Conservation (phyloP, 371 early-diverging fungal genomes). For the Astathelohania contejeani region DNA sequence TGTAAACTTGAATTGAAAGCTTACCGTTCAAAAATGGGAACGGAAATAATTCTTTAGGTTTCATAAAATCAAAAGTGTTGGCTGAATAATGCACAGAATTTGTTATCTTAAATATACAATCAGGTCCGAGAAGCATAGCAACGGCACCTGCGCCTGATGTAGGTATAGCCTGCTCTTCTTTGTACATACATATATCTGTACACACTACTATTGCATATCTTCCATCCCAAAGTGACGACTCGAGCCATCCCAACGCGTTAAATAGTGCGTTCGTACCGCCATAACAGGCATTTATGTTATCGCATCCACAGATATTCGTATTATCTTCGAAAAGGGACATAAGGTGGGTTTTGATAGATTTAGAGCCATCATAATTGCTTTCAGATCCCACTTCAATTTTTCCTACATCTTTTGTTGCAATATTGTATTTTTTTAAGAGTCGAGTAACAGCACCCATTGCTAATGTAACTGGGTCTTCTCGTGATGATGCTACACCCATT, state of each 20-base stretch:
- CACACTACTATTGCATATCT: slow-evolving; percentile 68
- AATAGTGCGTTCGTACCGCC: slow-evolving; percentile 86
- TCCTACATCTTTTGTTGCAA: slow-evolving; percentile 66
- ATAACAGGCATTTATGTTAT: slow-evolving; percentile 91
- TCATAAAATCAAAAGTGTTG: slow-evolving; percentile 87
- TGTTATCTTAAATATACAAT: slow-evolving; percentile 60
- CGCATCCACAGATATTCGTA: slow-evolving; percentile 75
- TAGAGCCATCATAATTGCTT: slow-evolving; percentile 86
- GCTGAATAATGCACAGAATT: slow-evolving; percentile 52
- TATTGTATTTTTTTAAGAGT: slow-evolving; percentile 71
- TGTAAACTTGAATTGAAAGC: slow-evolving; percentile 71
- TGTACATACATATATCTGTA: slow-evolving; percentile 86
- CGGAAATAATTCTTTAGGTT: slow-evolving; percentile 79
- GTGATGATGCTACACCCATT: slow-evolving; percentile 4
- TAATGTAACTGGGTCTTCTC: slow-evolving; percentile 28
- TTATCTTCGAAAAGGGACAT: slow-evolving; percentile 79
- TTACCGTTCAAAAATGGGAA: slow-evolving; percentile 84
- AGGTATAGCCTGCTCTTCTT: slow-evolving; percentile 69
- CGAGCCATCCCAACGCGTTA: slow-evolving; percentile 81
- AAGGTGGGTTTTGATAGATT: slow-evolving; percentile 78
- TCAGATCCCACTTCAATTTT: slow-evolving; percentile 91
- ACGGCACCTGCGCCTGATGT: slow-evolving; percentile 83
- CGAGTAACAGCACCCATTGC: slow-evolving; percentile 60
- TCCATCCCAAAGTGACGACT: slow-evolving; percentile 75
- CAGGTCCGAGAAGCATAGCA: slow-evolving; percentile 73